These are phyloP conservation scores for Chlamydomonas sp. DNA, from an alignment of 139 green algal species.

Conservation along the genomic window DNA sequence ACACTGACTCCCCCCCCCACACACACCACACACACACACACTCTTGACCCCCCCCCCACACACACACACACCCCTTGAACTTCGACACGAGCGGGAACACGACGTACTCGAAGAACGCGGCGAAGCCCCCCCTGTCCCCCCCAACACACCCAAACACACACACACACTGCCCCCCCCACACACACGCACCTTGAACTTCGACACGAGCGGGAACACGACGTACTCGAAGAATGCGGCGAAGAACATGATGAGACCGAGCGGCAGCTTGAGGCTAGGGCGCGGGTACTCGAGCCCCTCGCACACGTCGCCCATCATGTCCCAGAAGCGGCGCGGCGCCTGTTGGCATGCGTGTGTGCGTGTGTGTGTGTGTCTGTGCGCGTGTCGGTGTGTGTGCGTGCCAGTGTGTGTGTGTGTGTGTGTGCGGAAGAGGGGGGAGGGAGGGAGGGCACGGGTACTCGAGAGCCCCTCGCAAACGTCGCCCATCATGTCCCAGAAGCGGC, in stretches of 20 bases:
- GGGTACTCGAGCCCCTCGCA: constrained; percentile 72
- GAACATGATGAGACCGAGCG: constrained; percentile 61
- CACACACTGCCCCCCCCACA: too few relatives aligned
- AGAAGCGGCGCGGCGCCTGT: constrained; percentile 68
- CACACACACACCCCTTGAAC: too few relatives aligned
- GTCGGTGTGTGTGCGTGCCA: too few relatives aligned
- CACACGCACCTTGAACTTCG: too few relatives aligned
- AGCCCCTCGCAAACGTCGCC: constrained; percentile 69
- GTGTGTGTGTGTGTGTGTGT: too few relatives aligned
- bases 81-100: constrained; percentile 46
- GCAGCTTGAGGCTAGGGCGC: constrained; percentile 51
- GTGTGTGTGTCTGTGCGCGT: too few relatives aligned
- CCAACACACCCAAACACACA: too few relatives aligned
- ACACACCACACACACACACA: too few relatives aligned
- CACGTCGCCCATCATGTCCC: constrained; percentile 77
- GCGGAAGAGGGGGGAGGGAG: too few relatives aligned
- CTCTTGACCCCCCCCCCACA: too few relatives aligned
- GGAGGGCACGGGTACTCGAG: constrained; percentile 66
- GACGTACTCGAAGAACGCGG: constrained; percentile 64
- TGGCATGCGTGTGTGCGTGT: not conserved
- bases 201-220: constrained; percentile 52
- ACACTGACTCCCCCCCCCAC: too few relatives aligned
- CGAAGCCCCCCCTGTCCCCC: too few relatives aligned
- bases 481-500: constrained; percentile 78
- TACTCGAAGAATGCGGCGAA: constrained; percentile 69